Base-by-base conservation (phyloP, 768 basidiomycete species). In the Boletellus ananiceps region DNA sequence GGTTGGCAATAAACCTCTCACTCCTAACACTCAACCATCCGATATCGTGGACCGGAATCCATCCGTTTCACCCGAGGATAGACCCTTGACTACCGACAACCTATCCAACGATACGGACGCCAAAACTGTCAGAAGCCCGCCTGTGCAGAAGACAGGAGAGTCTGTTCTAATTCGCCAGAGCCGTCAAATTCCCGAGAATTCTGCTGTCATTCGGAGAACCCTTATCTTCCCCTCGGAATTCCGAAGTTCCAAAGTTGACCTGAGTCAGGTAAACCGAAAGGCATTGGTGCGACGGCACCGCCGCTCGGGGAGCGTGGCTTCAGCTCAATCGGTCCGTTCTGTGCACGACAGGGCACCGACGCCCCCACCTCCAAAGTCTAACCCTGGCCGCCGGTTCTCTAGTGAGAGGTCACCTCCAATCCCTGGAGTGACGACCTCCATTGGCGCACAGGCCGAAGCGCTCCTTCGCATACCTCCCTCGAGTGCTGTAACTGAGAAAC, bases 261-360 rank as follows among this genome's bases (percentile, higher is more conserved):
- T 82, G 53, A 76, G 70, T 59, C 72, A 74, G 19, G 61, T 79
- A 51, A 72, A 76, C 61, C 76, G 78, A 54, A 87, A 82, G 61
- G 72, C 74, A 23, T 78, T 84, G 31, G 38, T 27, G 31, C 59
- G 57, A 40, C 69, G 71, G 16, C 80, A 80, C 42, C 81, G 83
- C 39, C 81, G 83, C 35, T 77, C 86, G 46, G 74, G 75, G 15
- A 87, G 89, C 55, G 73, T 75, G 11, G 65, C 64, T 16, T 80
- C 77, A 21, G 82, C 79, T 12, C 70, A 75, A 15, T 91, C 88
- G 0, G 79, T 70, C 56, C 82, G 84, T 49, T 90, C 89, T 37
- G 74, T 90, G 25, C 83, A 87, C 56, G 90, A 92, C 56, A 84
- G 89, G 45, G 84, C 73, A 12, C 89, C 88, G 11, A 92, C 90